A percentile compares a stretch with the other conserved stretches of the same genome.
These are phyloP conservation scores for Penicillium sp. DNA, from an alignment of 2,329 filamentous ascomycete species.

Conservation along the genomic window DNA sequence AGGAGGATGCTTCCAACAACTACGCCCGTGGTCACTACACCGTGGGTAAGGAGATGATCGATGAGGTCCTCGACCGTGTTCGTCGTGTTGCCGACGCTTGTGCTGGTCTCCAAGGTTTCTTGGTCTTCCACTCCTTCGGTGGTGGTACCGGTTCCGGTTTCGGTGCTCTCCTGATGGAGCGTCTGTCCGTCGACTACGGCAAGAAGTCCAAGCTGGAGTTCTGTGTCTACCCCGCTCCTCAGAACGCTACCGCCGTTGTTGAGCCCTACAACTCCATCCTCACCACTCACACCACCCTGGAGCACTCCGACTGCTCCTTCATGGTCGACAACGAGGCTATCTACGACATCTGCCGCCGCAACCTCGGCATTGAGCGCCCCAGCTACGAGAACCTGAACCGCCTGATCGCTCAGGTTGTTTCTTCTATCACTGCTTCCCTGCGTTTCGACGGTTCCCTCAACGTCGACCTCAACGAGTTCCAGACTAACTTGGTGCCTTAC, in stretches of 20 bases:
- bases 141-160: slow-evolving; percentile 98
- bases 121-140: slow-evolving; percentile 99
- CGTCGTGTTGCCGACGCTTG: slow-evolving; percentile 97
- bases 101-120: slow-evolving; percentile 95
- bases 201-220: slow-evolving; percentile 99
- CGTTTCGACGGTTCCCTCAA: slow-evolving; percentile 98
- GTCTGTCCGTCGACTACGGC: slow-evolving; percentile 96
- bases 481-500: slow-evolving; percentile 99
- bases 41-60: slow-evolving; percentile 98
- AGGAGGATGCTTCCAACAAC: slow-evolving; percentile 99
- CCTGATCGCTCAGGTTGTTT: slow-evolving; percentile 97
- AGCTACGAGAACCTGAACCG: slow-evolving; percentile 99
- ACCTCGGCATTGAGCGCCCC: slow-evolving; percentile 94
- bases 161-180: slow-evolving; percentile 97
- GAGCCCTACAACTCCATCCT: slow-evolving; percentile 99
- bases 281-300: slow-evolving; percentile 96
- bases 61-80: slow-evolving; percentile 96
- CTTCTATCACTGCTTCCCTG: slow-evolving; percentile 96
- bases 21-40: slow-evolving; percentile 99
- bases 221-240: slow-evolving; percentile 96
- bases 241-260: slow-evolving; percentile 94
- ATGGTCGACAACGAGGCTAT: slow-evolving; percentile 99
- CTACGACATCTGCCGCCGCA: slow-evolving; percentile 98
- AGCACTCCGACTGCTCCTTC: slow-evolving; percentile 99
- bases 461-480: slow-evolving; percentile 99